phyloP scores from a whole-genome alignment of 495 filamentous ascomycete species.

The Bryoglossum gracile region DNA sequence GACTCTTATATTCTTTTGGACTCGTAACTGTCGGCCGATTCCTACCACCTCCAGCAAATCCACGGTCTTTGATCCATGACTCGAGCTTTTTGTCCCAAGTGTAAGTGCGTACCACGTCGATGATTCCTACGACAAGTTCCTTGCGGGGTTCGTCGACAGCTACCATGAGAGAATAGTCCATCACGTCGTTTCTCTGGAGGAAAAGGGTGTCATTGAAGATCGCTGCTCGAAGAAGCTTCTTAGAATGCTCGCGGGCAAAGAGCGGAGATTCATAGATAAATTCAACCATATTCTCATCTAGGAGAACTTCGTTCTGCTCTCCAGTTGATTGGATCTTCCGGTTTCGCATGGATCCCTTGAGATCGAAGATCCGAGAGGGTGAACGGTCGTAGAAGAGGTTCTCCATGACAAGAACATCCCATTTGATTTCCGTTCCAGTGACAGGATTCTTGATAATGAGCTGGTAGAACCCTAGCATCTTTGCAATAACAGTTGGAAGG shows the following conservation, averaged over 20 bases:
- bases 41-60: constrained; percentile 74
- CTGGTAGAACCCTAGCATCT: constrained; percentile 99
- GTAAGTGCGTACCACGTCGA: constrained; percentile 97
- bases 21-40: constrained; percentile 94
- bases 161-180: constrained; percentile 99
- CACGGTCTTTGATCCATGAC: constrained; percentile 90
- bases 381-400: constrained; percentile 96
- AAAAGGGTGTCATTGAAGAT: constrained; percentile 97
- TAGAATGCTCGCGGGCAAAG: constrained; percentile 88
- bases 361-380: constrained; percentile 88
- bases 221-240: constrained; percentile 76
- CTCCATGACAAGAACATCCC: constrained; percentile 93
- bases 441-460: constrained; percentile 91
- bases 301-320: constrained; percentile 88
- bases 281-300: constrained; percentile 99
- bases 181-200: constrained; percentile 84
- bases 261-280: constrained; percentile 97
- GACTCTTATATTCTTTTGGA: constrained; percentile 93
- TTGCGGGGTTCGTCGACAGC: constrained; percentile 80
- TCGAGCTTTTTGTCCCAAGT: constrained; percentile 99
- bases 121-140: constrained; percentile 94
- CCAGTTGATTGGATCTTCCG: constrained; percentile 92
- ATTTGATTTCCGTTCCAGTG: constrained; percentile 90
- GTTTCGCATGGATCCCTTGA: constrained; percentile 98
- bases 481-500: constrained; percentile 92